A percentile compares a stretch with the other conserved stretches of the same genome.
Conservation (phyloP, 169 alveolate genomes). For the Besnoitia besnoiti region DNA sequence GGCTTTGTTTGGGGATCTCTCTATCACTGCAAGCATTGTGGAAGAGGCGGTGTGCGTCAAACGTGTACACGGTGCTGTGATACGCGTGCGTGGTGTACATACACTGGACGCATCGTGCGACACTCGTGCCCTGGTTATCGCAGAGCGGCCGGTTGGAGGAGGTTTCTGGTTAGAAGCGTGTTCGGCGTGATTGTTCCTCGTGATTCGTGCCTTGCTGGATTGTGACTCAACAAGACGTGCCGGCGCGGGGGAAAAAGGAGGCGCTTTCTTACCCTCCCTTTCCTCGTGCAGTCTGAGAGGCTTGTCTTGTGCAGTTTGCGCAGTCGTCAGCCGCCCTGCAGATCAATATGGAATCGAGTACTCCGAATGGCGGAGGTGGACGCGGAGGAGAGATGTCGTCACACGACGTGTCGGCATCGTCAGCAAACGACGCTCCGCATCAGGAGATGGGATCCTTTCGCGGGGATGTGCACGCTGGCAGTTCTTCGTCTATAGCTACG, state of each 20-base stretch:
- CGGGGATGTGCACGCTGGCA: background rate
- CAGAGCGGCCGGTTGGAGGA: background rate
- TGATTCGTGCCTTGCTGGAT: no score
- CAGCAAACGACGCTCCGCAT: background rate
- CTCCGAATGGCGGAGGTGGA: background rate
- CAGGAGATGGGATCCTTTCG: background rate
- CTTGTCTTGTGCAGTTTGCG: background rate
- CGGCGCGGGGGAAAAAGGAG: background rate
- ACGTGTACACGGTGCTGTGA: background rate
- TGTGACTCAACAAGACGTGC: no score
- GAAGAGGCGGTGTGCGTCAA: no score
- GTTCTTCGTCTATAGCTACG: background rate
- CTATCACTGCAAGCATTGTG: no score
- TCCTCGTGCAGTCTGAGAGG: background rate
- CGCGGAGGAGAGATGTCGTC: no score
- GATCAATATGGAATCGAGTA: background rate
- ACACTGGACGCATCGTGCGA: background rate
- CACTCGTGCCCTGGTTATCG: background rate
- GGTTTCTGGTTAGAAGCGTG: background rate
- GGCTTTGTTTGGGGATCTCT: no score
- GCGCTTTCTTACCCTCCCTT: background rate
- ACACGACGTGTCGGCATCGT: background rate
- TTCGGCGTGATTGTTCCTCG: background rate
- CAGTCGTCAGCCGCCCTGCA: background rate
- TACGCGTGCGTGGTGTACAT: background rate